Evolutionary conservation across 2,329 filamentous ascomycete species (phyloP).

Genomic region (Scorias spongiosa): DNA sequence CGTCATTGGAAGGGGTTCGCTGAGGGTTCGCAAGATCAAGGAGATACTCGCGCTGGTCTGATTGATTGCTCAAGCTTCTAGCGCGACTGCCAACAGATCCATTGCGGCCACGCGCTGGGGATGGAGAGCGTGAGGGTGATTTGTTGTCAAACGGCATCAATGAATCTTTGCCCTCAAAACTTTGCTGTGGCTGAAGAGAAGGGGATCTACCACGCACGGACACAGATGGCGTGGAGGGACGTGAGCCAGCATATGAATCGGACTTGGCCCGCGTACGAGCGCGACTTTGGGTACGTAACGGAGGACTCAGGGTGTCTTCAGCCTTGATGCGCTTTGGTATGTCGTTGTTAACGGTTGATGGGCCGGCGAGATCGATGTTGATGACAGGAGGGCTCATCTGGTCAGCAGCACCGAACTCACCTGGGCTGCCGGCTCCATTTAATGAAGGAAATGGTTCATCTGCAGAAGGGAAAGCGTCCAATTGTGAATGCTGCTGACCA

Average conservation of each 20-base stretch:
- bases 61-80: constrained; percentile 36
- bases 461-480: constrained; percentile 36
- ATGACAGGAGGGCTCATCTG: constrained; percentile 87
- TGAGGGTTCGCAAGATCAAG: constrained; percentile 80
- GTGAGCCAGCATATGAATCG: constrained; percentile 39
- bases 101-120: constrained; percentile 25
- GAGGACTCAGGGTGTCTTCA: constrained; percentile 70
- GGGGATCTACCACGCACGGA: constrained; percentile 20
- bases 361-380: constrained; percentile 82
- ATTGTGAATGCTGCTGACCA: constrained; percentile 22
- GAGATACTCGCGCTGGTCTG: constrained; percentile 58
- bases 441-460: constrained; percentile 36
- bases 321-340: constrained; percentile 26
- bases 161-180: constrained; percentile 15
- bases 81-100: constrained; percentile 24
- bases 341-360: constrained; percentile 39
- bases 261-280: constrained; percentile 44
- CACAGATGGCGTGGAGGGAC: constrained; percentile 27
- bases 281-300: constrained; percentile 41
- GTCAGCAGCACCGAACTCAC: constrained; percentile 51
- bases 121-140: constrained; percentile 29
- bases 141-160: constrained; percentile 28
- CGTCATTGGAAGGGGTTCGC: constrained; percentile 46
- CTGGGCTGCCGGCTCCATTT: constrained; percentile 19
- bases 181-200: constrained; percentile 15